These are phyloP conservation scores for Cercospora sesami DNA, from an alignment of 2,329 filamentous ascomycete genomes.

Conservation along the genomic window DNA sequence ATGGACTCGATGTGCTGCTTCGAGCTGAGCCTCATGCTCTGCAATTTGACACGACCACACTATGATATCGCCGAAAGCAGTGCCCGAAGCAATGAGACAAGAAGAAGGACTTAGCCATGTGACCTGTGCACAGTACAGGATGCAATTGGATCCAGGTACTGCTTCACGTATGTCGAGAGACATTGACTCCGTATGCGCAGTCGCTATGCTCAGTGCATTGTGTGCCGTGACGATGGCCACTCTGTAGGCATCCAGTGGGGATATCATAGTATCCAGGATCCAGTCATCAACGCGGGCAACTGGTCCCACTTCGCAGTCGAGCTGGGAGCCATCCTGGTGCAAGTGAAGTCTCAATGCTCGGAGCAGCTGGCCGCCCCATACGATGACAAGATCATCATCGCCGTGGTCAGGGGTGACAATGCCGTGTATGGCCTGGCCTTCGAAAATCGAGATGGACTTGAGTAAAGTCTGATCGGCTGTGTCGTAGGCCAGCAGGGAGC, in stretches of 20 bases:
- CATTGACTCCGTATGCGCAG: background rate
- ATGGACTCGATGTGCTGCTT: constrained; percentile 47
- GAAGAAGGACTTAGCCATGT: constrained; percentile 58
- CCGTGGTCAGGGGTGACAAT: constrained; percentile 51
- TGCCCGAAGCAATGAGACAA: constrained; percentile 80
- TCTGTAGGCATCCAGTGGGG: background rate
- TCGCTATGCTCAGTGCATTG: constrained; percentile 65
- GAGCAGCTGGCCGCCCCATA: constrained; percentile 64
- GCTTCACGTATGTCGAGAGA: constrained; percentile 33
- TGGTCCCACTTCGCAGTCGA: constrained; percentile 40
- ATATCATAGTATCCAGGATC: constrained; percentile 65
- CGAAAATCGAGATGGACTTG: constrained; percentile 57
- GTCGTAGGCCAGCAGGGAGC: constrained; percentile 44
- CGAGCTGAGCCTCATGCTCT: constrained; percentile 3
- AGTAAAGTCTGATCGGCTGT: constrained; percentile 30
- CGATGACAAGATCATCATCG: constrained; percentile 47
- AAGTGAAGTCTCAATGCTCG: constrained; percentile 7
- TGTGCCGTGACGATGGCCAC: constrained; percentile 78
- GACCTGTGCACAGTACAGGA: constrained; percentile 82
- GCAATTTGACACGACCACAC: constrained; percentile 70
- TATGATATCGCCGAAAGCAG: constrained; percentile 90
- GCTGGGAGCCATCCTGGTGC: background rate
- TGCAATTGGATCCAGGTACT: constrained; percentile 70
- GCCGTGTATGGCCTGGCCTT: constrained; percentile 71
- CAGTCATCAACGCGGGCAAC: constrained; percentile 65